A percentile compares a stretch with the other conserved stretches of the same genome.
Conservation (phyloP, 148 eudicot genomes). For the Dianthus caryophyllus region DNA sequence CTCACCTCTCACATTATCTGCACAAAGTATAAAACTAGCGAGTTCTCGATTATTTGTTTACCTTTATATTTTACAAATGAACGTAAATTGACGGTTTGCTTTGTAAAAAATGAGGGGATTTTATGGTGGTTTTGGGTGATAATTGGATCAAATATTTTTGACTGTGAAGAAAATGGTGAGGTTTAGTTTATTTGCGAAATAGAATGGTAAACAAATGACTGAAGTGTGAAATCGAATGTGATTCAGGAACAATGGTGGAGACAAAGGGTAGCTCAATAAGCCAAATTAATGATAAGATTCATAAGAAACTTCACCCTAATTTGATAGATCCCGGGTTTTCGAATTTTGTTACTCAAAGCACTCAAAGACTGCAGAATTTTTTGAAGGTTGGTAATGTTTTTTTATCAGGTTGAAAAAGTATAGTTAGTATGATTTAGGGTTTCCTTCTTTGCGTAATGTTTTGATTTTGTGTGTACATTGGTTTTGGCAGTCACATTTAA, state of each 20-base stretch:
- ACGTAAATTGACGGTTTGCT: too few relatives aligned
- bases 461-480: conserved; percentile 7
- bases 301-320: conserved; percentile 19
- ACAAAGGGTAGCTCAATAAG: conserved; percentile 27
- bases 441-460: neutral
- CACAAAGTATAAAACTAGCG: neutral
- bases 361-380: conserved; percentile 43
- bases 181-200: too few relatives aligned
- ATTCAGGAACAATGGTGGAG: conserved; percentile 33
- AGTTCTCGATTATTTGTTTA: neutral
- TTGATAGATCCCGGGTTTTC: conserved; percentile 38
- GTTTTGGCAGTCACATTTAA: conserved; percentile 45
- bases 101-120: too few relatives aligned
- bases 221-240: neutral
- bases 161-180: too few relatives aligned
- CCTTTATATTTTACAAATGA: too few relatives aligned
- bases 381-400: conserved; percentile 40
- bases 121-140: too few relatives aligned
- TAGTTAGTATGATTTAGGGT: neutral
- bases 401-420: too few relatives aligned
- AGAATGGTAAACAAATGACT: neutral
- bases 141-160: too few relatives aligned
- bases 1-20: neutral
- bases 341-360: conserved; percentile 40
- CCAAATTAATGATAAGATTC: conserved; percentile 19